These are phyloP conservation scores for Datura wrightii DNA, from an alignment of 257 asterid species.

Conservation along the genomic window DNA sequence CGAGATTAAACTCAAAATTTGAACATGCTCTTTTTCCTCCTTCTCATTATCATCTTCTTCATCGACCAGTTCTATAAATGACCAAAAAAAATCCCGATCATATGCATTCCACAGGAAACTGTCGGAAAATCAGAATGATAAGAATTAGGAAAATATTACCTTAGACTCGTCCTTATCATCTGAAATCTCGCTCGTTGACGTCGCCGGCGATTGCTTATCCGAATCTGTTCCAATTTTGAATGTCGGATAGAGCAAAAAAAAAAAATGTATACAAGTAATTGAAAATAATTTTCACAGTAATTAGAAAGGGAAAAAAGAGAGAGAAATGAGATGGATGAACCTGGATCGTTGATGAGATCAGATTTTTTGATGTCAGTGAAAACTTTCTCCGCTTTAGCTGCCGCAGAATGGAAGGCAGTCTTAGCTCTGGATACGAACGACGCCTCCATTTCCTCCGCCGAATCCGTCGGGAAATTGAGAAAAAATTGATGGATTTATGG, in stretches of 20 bases:
- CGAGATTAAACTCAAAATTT: background rate
- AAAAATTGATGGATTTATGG: slow-evolving; percentile 19
- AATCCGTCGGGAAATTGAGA: slow-evolving; percentile 36
- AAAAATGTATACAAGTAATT: background rate
- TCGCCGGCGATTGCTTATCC: slow-evolving; percentile 57
- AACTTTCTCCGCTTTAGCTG: slow-evolving; percentile 98
- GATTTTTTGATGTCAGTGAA: slow-evolving; percentile 87
- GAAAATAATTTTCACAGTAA: slow-evolving; percentile 50
- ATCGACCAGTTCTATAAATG: background rate
- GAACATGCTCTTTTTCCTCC: background rate
- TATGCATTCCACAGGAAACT: background rate
- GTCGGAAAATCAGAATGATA: slow-evolving; percentile 28
- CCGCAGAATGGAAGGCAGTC: slow-evolving; percentile 96
- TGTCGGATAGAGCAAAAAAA: slow-evolving; percentile 34
- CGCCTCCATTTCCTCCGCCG: slow-evolving; percentile 70
- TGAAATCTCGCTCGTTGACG: slow-evolving; percentile 54
- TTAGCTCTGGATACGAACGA: slow-evolving; percentile 88
- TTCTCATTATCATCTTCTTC: background rate
- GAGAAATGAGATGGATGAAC: slow-evolving; percentile 42
- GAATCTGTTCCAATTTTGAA: slow-evolving; percentile 54
- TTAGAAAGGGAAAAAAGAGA: slow-evolving; percentile 38
- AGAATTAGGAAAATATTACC: slow-evolving; percentile 42
- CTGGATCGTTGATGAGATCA: slow-evolving; percentile 63
- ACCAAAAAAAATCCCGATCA: background rate
- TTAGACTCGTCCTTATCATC: slow-evolving; percentile 52